Evolutionary conservation across 345 rosid genomes (phyloP).

Genomic region (Lumnitzera littorea): DNA sequence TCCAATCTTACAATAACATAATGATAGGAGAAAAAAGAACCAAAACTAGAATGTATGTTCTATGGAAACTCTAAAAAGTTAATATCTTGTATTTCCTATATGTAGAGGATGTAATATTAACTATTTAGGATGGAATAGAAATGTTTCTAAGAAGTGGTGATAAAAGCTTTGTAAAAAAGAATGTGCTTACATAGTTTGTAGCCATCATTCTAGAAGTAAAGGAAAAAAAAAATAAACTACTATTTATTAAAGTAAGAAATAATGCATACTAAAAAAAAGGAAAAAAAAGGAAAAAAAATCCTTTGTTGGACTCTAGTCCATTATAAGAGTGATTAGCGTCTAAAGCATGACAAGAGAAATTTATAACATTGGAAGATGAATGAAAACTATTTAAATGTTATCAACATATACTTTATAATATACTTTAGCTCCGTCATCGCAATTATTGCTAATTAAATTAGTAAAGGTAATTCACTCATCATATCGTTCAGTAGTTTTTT

Average conservation of each 20-base stretch:
- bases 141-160: slow-evolving; percentile 79
- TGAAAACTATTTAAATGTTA: too few species aligned
- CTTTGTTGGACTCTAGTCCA: neutral
- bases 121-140: slow-evolving; percentile 69
- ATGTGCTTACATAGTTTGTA: slow-evolving; percentile 73
- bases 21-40: too few species aligned
- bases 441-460: neutral
- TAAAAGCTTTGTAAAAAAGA: slow-evolving; percentile 59
- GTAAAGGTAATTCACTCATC: slow-evolving; percentile 46
- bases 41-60: too few species aligned
- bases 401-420: too few species aligned
- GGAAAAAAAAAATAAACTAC: neutral
- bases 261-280: neutral
- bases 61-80: neutral
- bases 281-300: neutral
- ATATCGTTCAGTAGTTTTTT: slow-evolving; percentile 61
- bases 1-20: too few species aligned
- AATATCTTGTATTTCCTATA: slow-evolving; percentile 52
- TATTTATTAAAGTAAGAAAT: neutral
- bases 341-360: too few species aligned
- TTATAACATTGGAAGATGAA: too few species aligned
- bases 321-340: too few species aligned
- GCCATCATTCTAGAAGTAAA: slow-evolving; percentile 65
- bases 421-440: neutral
- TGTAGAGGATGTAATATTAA: slow-evolving; percentile 86